Conservation (phyloP, 2,329 filamentous ascomycete genomes). For the Apiospora aurea region DNA sequence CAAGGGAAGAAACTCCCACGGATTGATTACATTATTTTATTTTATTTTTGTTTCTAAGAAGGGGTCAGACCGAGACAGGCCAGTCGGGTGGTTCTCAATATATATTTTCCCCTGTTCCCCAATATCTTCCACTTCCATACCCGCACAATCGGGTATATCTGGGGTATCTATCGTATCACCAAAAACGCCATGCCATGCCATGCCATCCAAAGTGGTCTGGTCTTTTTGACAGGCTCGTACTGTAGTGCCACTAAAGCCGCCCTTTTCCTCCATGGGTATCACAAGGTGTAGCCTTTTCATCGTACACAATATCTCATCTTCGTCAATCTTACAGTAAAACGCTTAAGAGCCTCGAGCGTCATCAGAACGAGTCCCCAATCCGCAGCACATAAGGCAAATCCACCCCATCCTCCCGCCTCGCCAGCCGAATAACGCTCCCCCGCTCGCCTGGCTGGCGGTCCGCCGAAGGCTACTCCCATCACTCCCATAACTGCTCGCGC, state of each 20-base stretch:
- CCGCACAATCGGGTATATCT: background rate
- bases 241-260: background rate
- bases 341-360: background rate
- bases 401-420: conserved; percentile 44
- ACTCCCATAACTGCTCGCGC: conserved; percentile 28
- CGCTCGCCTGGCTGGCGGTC: conserved; percentile 44
- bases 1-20: too few relatives aligned
- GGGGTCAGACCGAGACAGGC: background rate
- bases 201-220: background rate
- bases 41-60: background rate
- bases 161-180: conserved; percentile 2
- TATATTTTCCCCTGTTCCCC: background rate
- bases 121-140: background rate
- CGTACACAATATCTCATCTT: background rate
- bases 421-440: conserved; percentile 53
- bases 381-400: conserved; percentile 46
- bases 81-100: background rate
- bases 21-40: background rate
- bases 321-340: background rate
- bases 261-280: conserved; percentile 2
- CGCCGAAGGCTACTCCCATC: conserved; percentile 43
- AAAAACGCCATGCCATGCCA: conserved; percentile 8
- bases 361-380: conserved; percentile 35
- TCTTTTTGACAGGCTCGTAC: background rate
- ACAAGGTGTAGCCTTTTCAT: background rate